Conservation (phyloP, 495 filamentous ascomycete species). For the Penicillium riverlandense region DNA sequence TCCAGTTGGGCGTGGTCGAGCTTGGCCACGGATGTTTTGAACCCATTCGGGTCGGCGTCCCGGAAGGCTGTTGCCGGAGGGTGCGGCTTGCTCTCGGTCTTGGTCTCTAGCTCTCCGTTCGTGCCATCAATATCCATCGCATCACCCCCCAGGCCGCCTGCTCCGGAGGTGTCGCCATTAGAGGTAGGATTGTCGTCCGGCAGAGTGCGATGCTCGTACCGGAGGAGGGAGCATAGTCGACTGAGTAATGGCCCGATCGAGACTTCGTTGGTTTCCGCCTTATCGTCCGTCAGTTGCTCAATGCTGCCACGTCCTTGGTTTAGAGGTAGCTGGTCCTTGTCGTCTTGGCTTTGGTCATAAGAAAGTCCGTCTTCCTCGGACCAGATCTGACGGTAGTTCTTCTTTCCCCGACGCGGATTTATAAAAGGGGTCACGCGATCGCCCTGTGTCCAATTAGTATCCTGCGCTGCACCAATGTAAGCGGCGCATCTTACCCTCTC, state of each 20-base stretch:
- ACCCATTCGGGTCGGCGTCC: conserved; percentile 54
- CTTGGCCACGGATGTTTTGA: conserved; percentile 52
- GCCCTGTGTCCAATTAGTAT: conserved; percentile 41
- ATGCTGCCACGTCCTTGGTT: conserved; percentile 81
- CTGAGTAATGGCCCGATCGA: conserved; percentile 79
- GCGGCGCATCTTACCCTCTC: conserved; percentile 51
- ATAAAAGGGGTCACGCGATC: conserved; percentile 77
- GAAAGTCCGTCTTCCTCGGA: conserved; percentile 82
- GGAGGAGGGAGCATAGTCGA: conserved; percentile 74
- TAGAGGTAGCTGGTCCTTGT: conserved; percentile 57
- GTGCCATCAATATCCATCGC: conserved; percentile 42
- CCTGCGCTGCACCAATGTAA: neutral
- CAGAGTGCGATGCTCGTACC: conserved; percentile 68
- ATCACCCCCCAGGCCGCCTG: conserved; percentile 45
- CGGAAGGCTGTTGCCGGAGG: conserved; percentile 72
- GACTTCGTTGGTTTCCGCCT: conserved; percentile 81
- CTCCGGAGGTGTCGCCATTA: conserved; percentile 44
- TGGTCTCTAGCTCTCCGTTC: conserved; percentile 33
- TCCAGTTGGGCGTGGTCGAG: conserved; percentile 81
- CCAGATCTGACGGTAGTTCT: conserved; percentile 84
- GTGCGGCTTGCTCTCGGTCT: conserved; percentile 40
- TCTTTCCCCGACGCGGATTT: conserved; percentile 78
- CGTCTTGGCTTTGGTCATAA: conserved; percentile 52
- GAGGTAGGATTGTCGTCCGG: conserved; percentile 48
- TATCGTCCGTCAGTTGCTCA: conserved; percentile 77